Evolutionary conservation across 2,329 filamentous ascomycete genomes (phyloP), one percentile per base, ranked within the genome.

Genomic region (Alternaria consortialis): DNA sequence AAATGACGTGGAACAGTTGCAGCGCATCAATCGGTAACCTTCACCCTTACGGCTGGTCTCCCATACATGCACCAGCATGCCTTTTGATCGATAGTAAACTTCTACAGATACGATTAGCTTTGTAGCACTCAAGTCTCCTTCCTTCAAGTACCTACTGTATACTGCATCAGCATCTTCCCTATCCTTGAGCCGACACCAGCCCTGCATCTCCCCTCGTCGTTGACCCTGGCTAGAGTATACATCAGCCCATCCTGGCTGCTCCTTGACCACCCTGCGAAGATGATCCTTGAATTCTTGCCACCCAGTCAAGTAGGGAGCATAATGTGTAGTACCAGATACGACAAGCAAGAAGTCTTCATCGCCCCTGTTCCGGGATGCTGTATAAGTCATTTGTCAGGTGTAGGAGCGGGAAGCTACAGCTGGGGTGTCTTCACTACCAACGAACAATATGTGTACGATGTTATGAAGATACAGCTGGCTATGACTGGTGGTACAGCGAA

Each of bases 231-330:
- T 73, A 27, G 69, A 53, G 17, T 64, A 66, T 5, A 79, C 73
- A n/a, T 79, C 71, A 12, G 72, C 72, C 77, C 77, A 79, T 3
- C 76, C 76, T 17, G 77, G 77, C 32, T 79, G 77, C 46, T 75
- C 69, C 48, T 72, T 72, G 20, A 78, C 71, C 8, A 69, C 64
- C 53, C 68, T 73, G 8, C 77, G 71, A 29, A 78, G 69, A 29
- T 75, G 63, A 37, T 80, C 77, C 61, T 80, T 80, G 65, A 79
- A 75, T n/a, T 73, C 70, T 69, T 75, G 70, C 77, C 77, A 80
- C 7, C 66, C 72, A 1, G 63, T 54, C 34, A 78, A 54, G 44
- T 72, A 76, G 2, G 74, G 70, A 25, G 72, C 72, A 56, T 68
- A 65, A 6, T 65, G 67, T 8, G 60, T 69, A 15, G 59, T 58